Evolutionary conservation across 345 rosid genomes (phyloP).

Genomic region (Rhodamnia rubescens): DNA sequence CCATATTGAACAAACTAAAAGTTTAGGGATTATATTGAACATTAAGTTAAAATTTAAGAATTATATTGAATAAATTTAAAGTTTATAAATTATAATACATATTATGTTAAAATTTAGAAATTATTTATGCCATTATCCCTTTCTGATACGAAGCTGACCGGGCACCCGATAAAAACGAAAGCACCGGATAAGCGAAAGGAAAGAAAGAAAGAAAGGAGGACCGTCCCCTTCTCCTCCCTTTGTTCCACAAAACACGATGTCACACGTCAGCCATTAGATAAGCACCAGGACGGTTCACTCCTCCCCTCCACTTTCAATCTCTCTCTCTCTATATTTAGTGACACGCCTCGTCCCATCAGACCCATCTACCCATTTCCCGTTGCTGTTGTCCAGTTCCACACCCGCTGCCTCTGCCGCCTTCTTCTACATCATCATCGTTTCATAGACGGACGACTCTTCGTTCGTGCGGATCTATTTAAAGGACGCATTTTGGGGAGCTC

Average conservation of each 20-base stretch:
- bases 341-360: not conserved
- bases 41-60: no score
- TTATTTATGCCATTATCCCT: no score
- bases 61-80: no score
- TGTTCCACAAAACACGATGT: not conserved
- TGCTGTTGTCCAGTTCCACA: not conserved
- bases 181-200: not conserved
- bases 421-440: no score
- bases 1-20: no score
- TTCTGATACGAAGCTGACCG: not conserved
- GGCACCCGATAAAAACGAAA: not conserved
- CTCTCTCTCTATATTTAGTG: not conserved
- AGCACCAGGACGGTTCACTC: not conserved
- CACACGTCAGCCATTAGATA: not conserved
- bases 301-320: not conserved
- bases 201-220: not conserved
- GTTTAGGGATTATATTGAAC: no score
- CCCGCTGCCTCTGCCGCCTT: no score
- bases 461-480: not conserved
- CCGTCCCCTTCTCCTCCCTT: not conserved
- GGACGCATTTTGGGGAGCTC: not conserved
- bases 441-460: not conserved
- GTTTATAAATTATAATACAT: no score
- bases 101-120: no score
- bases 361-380: not conserved